These are phyloP conservation scores for Didymella lethalis DNA, from an alignment of 2,329 filamentous ascomycete genomes.

Conservation along the genomic window DNA sequence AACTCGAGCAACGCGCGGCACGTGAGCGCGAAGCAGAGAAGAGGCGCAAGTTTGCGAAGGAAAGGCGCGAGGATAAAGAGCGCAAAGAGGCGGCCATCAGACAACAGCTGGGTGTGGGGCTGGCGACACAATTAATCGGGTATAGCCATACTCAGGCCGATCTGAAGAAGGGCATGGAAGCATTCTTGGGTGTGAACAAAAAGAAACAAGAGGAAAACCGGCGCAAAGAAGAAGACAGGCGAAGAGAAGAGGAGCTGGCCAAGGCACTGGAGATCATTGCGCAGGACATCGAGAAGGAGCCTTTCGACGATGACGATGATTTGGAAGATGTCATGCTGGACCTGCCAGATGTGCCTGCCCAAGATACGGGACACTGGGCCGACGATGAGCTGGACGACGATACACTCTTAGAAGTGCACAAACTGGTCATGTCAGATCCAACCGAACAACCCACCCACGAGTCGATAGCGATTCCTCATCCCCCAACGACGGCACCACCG, in stretches of 20 bases:
- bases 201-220: slow-evolving; percentile 32
- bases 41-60: slow-evolving; percentile 38
- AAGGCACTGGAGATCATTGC: slow-evolving; percentile 34
- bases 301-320: slow-evolving; percentile 43
- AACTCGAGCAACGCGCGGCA: slow-evolving; percentile 46
- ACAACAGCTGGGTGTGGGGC: slow-evolving; percentile 42
- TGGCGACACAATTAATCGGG: slow-evolving; percentile 52
- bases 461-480: neutral
- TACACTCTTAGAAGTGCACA: slow-evolving; percentile 40
- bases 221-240: slow-evolving; percentile 28
- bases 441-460: slow-evolving; percentile 20
- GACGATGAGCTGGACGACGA: slow-evolving; percentile 48
- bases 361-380: slow-evolving; percentile 28
- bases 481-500: slow-evolving; percentile 13
- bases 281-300: slow-evolving; percentile 41
- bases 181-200: slow-evolving; percentile 43
- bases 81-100: slow-evolving; percentile 41
- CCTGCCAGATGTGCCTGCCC: slow-evolving; percentile 19
- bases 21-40: slow-evolving; percentile 45
- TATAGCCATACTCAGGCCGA: slow-evolving; percentile 49
- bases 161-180: slow-evolving; percentile 51
- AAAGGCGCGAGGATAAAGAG: slow-evolving; percentile 45
- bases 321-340: slow-evolving; percentile 20
- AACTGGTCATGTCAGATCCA: slow-evolving; percentile 39
- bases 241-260: slow-evolving; percentile 25